Evolutionary conservation across 1,139 yeast species (phyloP).

Genomic region (Protomyces gravidus): DNA sequence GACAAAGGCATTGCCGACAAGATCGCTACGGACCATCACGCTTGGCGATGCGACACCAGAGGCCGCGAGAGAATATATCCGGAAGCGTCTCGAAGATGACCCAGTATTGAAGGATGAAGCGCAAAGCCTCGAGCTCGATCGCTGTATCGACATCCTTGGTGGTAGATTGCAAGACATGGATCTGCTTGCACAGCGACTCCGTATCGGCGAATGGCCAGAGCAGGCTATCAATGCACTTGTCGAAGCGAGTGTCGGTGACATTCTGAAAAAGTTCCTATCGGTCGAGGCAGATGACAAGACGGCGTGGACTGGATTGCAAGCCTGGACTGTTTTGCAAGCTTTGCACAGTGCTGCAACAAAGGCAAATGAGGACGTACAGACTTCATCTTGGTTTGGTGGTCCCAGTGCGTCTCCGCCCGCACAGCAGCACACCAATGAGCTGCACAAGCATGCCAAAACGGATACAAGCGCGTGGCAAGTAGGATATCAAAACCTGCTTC

Average conservation of each 20-base stretch:
- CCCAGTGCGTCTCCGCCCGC: neutral
- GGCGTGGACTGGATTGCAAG: conserved; percentile 73
- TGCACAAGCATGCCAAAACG: neutral
- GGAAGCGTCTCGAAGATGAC: conserved; percentile 49
- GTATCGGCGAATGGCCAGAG: conserved; percentile 75
- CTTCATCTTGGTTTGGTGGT: neutral
- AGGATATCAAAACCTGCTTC: conserved; percentile 51
- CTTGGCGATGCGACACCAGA: conserved; percentile 75
- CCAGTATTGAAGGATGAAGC: conserved; percentile 29
- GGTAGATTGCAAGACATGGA: conserved; percentile 94
- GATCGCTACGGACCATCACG: conserved; percentile 69
- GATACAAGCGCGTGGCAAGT: conserved; percentile 40
- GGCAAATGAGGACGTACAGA: neutral
- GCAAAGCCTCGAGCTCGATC: conserved; percentile 32
- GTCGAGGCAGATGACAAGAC: conserved; percentile 37
- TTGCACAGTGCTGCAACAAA: conserved; percentile 46
- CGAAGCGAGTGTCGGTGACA: conserved; percentile 78
- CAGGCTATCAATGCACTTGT: conserved; percentile 78
- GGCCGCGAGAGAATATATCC: conserved; percentile 68
- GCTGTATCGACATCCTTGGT: conserved; percentile 60
- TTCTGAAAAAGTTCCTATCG: conserved; percentile 70
- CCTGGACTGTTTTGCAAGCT: conserved; percentile 74
- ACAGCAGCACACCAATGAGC: neutral
- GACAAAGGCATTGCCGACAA: conserved; percentile 67
- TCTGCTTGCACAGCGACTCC: conserved; percentile 79